Base-by-base conservation (phyloP, 306 rosid species). In the Chamaecrista fasciculata region DNA sequence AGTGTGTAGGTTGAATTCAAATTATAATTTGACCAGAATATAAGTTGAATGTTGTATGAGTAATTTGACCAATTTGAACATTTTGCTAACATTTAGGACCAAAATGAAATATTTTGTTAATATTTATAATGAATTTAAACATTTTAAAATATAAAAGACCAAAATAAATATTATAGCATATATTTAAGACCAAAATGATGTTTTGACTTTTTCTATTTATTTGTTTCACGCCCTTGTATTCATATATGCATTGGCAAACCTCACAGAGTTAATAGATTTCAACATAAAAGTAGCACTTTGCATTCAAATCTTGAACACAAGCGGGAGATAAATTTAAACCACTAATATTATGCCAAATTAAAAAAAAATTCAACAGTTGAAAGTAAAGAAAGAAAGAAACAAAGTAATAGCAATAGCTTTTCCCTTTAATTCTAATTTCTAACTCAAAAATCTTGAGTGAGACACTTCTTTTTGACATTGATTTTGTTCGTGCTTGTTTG, bases 361-460 rank as follows among this genome's bases (percentile, higher is more conserved):
- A 61, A 56, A 65, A 67, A 56, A 46, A 31, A 51, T 71, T 37
- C 28, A 43, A 62, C 66, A 46, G 48, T 67, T 67, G 55, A 66
- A 76, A 73, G 4, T 28, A 28, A 28, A 28, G 33, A 28, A 28
- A 28, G 33, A 28, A 70, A 42, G 76, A 34, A 53, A 39, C 56
- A 80, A 83, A 83, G 79, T 40, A 66, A 44, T 36, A 66, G 11
- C 7, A 8, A 48, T 59, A 67, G 29, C 88, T 83, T 70, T 73
- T 76, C 79, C 78, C 75, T 66, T 78, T 78, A 51, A 62, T 66
- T 44, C 42, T 78, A 81, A 51, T 66, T 66, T 44, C 42, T 2
- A 76, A 50, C 78, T 37, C 59, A 50, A 50, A 56, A 73, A 37
- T 50, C 81, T 66, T 79, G 65, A 74, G 66, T n/a, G n/a, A n/a